Evolutionary conservation across 2,329 filamentous ascomycete species (phyloP).

Genomic region (Aspergillus costaricaensis): DNA sequence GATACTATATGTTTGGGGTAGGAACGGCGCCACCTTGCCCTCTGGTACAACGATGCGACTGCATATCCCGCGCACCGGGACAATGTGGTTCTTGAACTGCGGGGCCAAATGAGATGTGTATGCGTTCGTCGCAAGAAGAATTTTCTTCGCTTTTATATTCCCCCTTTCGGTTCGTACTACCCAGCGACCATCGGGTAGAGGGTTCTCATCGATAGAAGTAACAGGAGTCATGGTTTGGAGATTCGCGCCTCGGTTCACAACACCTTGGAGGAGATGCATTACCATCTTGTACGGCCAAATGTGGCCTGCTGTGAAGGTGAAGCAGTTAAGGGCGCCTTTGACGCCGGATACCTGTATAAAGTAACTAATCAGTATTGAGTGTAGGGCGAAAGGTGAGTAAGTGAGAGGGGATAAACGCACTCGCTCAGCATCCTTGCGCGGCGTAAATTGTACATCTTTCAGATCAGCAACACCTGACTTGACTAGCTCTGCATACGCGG

Average conservation of each 20-base stretch:
- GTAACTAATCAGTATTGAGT: too few species aligned
- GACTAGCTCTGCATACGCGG: not conserved
- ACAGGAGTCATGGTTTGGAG: conserved; percentile 57
- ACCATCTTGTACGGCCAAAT: conserved; percentile 79
- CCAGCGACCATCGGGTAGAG: conserved; percentile 52
- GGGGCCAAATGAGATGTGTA: conserved; percentile 78
- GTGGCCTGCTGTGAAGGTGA: conserved; percentile 36
- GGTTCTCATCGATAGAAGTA: conserved; percentile 20
- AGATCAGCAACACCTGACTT: not conserved
- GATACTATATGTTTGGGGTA: conserved; percentile 55
- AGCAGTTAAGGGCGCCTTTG: conserved; percentile 36
- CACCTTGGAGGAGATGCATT: conserved; percentile 62
- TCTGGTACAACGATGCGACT: conserved; percentile 32
- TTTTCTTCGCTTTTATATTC: conserved; percentile 59
- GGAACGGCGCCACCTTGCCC: conserved; percentile 18
- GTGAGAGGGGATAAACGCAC: not conserved
- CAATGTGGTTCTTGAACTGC: conserved; percentile 67
- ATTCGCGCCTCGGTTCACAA: conserved; percentile 50
- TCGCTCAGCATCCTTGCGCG: not conserved
- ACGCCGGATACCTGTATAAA: conserved; percentile 6
- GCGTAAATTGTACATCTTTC: not conserved
- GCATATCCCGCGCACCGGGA: conserved; percentile 67
- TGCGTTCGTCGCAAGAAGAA: conserved; percentile 84
- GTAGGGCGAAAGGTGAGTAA: not conserved
- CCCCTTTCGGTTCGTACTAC: conserved; percentile 62